Percentiles rank a stretch among this genome's conserved stretches.
Conservation (phyloP, 2,329 filamentous ascomycete species). For the Tolypocladium endophyticum region DNA sequence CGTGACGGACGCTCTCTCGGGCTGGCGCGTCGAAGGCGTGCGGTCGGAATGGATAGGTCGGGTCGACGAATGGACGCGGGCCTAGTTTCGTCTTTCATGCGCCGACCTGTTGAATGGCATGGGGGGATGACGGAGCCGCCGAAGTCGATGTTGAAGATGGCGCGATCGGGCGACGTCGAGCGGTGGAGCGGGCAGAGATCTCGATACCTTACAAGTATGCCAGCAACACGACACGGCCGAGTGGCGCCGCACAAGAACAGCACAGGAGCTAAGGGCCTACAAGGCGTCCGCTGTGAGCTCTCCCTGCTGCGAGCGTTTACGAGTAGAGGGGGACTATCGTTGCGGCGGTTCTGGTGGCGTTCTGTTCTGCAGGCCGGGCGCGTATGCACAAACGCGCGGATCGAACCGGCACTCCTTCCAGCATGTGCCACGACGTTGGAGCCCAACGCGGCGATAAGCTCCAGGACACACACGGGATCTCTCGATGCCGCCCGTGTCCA, state of each 20-base stretch:
- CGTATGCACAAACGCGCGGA: neutral
- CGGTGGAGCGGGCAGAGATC: neutral
- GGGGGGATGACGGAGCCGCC: neutral
- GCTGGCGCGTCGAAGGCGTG: conserved; percentile 6
- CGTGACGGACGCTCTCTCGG: neutral
- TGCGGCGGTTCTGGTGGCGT: neutral
- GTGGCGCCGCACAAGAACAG: neutral
- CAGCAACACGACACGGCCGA: neutral
- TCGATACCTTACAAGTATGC: neutral
- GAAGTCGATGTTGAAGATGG: neutral
- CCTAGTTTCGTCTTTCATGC: conserved; percentile 1
- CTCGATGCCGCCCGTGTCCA: neutral
- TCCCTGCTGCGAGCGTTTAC: neutral
- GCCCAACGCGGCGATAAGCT: neutral
- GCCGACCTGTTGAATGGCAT: neutral
- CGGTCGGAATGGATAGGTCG: conserved; percentile 8
- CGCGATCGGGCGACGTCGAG: neutral
- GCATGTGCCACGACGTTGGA: neutral
- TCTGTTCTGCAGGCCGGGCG: neutral
- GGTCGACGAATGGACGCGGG: conserved; percentile 3
- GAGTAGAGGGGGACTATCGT: neutral
- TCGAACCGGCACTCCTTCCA: neutral
- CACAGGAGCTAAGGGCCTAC: neutral
- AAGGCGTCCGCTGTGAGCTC: neutral
- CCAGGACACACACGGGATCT: neutral